A percentile compares a stretch with the other conserved stretches of the same genome.
Evolutionary conservation across 495 filamentous ascomycete genomes (phyloP).

Genomic region (Xylaria bambusicola): DNA sequence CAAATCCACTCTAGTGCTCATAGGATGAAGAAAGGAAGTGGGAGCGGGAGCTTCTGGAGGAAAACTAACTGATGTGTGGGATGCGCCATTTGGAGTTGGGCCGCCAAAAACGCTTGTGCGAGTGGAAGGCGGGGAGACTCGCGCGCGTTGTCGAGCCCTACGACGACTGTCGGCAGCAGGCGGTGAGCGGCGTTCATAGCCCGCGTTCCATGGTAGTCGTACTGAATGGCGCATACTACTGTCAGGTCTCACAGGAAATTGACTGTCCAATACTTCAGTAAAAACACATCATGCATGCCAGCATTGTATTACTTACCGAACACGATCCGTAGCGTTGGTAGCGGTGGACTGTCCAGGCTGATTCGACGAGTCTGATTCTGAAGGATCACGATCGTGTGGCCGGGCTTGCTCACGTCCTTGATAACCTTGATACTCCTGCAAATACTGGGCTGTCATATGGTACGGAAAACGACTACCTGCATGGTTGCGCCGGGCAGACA

Average conservation of each 20-base stretch:
- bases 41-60: conserved; percentile 21
- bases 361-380: neutral
- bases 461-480: conserved; percentile 28
- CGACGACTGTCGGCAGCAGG: conserved; percentile 38
- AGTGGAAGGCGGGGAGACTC: conserved; percentile 4
- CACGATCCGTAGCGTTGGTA: neutral
- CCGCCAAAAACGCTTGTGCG: conserved; percentile 12
- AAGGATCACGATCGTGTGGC: conserved; percentile 11
- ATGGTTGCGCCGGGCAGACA: conserved; percentile 20
- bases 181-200: conserved; percentile 40
- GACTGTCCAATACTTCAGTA: conserved; percentile 7
- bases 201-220: conserved; percentile 4
- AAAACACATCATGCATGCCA: neutral
- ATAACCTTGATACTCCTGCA: conserved; percentile 16
- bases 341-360: neutral
- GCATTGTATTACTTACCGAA: neutral
- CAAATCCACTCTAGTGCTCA: neutral
- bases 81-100: conserved; percentile 9
- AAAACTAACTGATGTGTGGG: conserved; percentile 19
- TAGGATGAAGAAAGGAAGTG: conserved; percentile 12
- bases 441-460: conserved; percentile 12
- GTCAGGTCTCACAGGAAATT: neutral
- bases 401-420: conserved; percentile 2
- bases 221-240: no score
- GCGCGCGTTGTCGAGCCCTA: conserved; percentile 37